Conservation (phyloP, 169 alveolate genomes). For the Plasmodium reichenowi region DNA sequence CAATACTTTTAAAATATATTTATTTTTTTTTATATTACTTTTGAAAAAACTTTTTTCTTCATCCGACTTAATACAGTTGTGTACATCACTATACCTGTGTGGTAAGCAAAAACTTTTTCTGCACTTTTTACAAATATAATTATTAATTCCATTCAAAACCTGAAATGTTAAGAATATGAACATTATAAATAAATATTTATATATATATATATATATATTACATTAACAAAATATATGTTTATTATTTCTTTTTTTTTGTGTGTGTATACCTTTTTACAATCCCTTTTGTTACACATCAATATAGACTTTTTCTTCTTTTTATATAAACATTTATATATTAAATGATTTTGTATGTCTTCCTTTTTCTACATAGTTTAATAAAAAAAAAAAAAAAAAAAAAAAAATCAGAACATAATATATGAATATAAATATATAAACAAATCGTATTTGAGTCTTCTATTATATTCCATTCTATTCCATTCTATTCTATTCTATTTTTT, state of each 20-base stretch:
- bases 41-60: slow-evolving; percentile 35
- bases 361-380: slow-evolving; percentile 9
- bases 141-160: slow-evolving; percentile 68
- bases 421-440: not conserved
- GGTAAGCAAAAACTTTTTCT: slow-evolving; percentile 58
- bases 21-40: slow-evolving; percentile 3
- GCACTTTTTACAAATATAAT: slow-evolving; percentile 50
- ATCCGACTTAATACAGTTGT: slow-evolving; percentile 21
- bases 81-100: slow-evolving; percentile 32
- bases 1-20: not conserved
- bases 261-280: slow-evolving; percentile 46
- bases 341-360: slow-evolving; percentile 54
- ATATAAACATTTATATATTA: slow-evolving; percentile 47
- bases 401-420: not conserved
- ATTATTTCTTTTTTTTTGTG: slow-evolving; percentile 1
- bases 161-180: not conserved
- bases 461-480: not conserved
- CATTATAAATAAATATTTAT: not conserved
- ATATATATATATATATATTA: not conserved
- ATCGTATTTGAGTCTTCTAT: not conserved
- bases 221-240: not conserved
- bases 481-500: too few species aligned
- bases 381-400: too few species aligned
- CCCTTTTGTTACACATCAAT: slow-evolving; percentile 33
- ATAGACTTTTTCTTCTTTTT: slow-evolving; percentile 33